Base-by-base conservation (phyloP, 345 rosid genomes). In the Cardiospermum halicacabum region DNA sequence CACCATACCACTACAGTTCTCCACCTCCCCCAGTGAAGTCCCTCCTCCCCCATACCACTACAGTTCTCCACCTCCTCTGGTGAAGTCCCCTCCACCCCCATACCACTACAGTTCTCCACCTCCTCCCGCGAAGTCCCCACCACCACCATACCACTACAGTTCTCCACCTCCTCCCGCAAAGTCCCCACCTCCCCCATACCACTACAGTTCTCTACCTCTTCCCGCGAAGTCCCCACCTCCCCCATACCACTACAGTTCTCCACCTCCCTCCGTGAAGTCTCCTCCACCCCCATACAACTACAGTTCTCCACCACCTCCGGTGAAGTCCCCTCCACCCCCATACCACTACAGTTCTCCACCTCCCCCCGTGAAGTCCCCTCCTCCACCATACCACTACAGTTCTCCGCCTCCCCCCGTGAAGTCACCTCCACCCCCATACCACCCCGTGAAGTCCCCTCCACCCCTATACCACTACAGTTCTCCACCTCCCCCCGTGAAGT, bases 301-400 rank as follows among this genome's bases (percentile, higher is more conserved):
- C 22, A 43, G 28, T 3, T 60, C 65, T 15, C 59, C 63, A 0
- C 47, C 56, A 6, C 70, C 47, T 1, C 62, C 34, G 7, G 6
- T n/a, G 19, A 26, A n/a, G 15, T 24, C 22, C 3, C 67, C 45
- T 0, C 67, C 67, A 1, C 58, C 58, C 0, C 72, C 68, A 0
- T 65, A 65, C 3, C 0, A 16, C 3, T 26, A 53, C 0, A 65
- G 10, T 0, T 53, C 68, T 9, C 53, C 68, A 12, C 60, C 60
- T 1, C 53, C 73, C 0, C 73, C 62, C 11, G 22, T 37, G 0
- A 34, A 34, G 0, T 66, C 71, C 0, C 71, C 68, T 0, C 71
- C 67, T 5, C 77, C 77, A 24, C 77, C 70, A 0, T 74, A 74
- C 2, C 7, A 45, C 0, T 70, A 74, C 24, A 69, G 53, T 3